Conservation (phyloP, 441 rosid species). For the Euphorbia celastroides region DNA sequence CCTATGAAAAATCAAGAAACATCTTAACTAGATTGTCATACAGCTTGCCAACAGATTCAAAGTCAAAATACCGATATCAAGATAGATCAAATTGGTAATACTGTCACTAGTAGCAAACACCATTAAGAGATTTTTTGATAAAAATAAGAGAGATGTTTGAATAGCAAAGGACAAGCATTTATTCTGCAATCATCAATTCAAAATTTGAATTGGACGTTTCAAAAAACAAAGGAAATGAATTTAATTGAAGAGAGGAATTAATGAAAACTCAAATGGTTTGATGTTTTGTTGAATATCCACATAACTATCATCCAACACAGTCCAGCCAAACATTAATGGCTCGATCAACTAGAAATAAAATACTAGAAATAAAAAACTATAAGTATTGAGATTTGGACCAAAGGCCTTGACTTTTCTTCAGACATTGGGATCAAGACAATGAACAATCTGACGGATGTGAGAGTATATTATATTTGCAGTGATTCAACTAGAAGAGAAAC, state of each 20-base stretch:
- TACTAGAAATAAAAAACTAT: not conserved
- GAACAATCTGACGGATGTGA: slow-evolving; percentile 16
- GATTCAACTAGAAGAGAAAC: slow-evolving; percentile 10
- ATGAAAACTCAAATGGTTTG: not conserved
- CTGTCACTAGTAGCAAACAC: too few species aligned
- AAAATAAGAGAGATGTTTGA: not conserved
- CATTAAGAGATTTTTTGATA: too few species aligned
- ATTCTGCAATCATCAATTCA: slow-evolving; percentile 8
- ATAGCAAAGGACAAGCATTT: not conserved
- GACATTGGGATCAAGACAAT: slow-evolving; percentile 28
- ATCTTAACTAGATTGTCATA: too few species aligned
- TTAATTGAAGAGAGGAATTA: not conserved
- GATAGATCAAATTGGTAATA: too few species aligned
- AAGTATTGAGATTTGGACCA: slow-evolving; percentile 33
- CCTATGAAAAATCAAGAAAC: too few species aligned
- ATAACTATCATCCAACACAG: slow-evolving; percentile 15
- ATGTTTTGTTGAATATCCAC: slow-evolving; percentile 1
- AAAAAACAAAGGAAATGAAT: too few species aligned
- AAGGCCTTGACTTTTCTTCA: slow-evolving; percentile 29
- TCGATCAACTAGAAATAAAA: not conserved
- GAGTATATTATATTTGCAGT: not conserved
- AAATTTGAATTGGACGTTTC: not conserved
- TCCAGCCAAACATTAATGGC: slow-evolving; percentile 21
- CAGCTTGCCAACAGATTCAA: too few species aligned
- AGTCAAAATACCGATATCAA: too few species aligned